phyloP scores from a whole-genome alignment of 257 asterid genomes.

The Solanum peruvianum region DNA sequence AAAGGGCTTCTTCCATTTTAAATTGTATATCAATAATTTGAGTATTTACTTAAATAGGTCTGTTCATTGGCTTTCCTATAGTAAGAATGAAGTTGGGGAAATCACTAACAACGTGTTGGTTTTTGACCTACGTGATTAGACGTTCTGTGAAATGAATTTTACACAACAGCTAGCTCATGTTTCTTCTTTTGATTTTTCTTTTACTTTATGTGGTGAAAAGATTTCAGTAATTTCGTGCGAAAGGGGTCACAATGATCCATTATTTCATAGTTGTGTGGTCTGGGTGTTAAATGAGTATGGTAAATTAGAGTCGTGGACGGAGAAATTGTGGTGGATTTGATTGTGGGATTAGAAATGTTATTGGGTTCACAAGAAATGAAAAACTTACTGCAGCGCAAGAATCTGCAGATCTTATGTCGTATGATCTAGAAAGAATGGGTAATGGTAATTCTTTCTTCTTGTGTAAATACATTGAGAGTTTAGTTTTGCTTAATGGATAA shows the following conservation, averaged over 20 bases:
- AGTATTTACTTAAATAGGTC: no score
- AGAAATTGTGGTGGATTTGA: neutral
- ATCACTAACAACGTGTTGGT: no score
- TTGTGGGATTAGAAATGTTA: neutral
- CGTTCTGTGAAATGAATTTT: no score
- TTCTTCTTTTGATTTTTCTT: no score
- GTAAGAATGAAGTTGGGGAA: no score
- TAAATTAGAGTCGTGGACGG: constrained; percentile 14
- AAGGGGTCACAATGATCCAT: no score
- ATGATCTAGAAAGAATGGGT: neutral
- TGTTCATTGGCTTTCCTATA: no score
- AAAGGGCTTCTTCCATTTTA: neutral
- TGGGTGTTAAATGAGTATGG: constrained; percentile 29
- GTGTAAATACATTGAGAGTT: neutral
- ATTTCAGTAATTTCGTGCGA: no score
- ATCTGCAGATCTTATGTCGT: constrained; percentile 2
- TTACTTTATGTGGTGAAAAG: no score
- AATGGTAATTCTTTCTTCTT: neutral
- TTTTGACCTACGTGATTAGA: no score
- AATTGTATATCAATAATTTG: neutral
- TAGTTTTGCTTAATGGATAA: neutral
- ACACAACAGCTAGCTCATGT: no score
- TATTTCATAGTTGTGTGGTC: constrained; percentile 1
- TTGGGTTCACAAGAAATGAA: constrained; percentile 12
- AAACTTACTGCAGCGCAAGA: neutral